These are phyloP conservation scores for Nemania serpens DNA, from an alignment of 2,329 filamentous ascomycete species.

Conservation along the genomic window DNA sequence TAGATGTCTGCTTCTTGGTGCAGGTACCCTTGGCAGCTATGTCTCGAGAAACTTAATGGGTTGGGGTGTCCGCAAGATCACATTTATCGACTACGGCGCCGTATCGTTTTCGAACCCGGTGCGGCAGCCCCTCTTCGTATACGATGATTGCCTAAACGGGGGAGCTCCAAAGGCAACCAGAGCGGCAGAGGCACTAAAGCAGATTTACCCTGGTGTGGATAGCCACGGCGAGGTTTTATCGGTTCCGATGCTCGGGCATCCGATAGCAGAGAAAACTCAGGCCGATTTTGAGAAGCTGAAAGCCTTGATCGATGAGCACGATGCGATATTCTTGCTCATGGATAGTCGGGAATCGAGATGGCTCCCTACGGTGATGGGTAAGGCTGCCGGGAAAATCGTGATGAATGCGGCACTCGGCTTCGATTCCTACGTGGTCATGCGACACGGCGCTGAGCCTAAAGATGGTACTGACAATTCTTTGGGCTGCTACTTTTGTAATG, in stretches of 20 bases:
- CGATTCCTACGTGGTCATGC: constrained; percentile 96
- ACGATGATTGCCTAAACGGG: constrained; percentile 84
- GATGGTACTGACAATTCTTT: constrained; percentile 67
- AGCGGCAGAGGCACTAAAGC: constrained; percentile 77
- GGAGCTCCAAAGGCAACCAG: constrained; percentile 81
- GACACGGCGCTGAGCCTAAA: constrained; percentile 74
- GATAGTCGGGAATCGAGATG: constrained; percentile 93
- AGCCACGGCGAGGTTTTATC: constrained; percentile 78
- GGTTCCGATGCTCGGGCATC: constrained; percentile 95
- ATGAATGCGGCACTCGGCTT: constrained; percentile 97
- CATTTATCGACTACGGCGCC: constrained; percentile 89
- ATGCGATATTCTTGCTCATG: constrained; percentile 95
- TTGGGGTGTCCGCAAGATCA: constrained; percentile 95
- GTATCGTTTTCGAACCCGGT: constrained; percentile 98
- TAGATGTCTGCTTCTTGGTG: constrained; percentile 87
- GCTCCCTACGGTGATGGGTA: constrained; percentile 96
- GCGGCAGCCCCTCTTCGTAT: constrained; percentile 88
- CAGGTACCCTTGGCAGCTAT: constrained; percentile 91
- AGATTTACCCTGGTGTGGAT: constrained; percentile 91
- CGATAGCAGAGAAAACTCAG: constrained; percentile 75
- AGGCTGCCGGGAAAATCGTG: constrained; percentile 89
- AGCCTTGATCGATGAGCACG: constrained; percentile 78
- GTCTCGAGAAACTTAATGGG: constrained; percentile 90
- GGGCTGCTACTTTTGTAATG: constrained; percentile 98
- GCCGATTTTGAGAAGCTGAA: constrained; percentile 77